Conservation (phyloP, 2,329 filamentous ascomycete species). For the Geosmithia putterillii region DNA sequence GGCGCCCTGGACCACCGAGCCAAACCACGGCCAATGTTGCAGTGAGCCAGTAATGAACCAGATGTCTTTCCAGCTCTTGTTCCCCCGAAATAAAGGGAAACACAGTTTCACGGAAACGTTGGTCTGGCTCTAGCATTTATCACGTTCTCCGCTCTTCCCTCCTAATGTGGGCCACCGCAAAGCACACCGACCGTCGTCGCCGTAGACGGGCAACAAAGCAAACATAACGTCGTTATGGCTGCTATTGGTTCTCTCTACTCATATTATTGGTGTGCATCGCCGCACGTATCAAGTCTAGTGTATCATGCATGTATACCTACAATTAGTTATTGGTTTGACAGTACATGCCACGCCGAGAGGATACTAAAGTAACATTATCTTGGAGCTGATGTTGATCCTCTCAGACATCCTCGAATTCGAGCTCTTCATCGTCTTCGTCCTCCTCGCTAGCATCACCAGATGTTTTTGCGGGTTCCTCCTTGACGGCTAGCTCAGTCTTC, state of each 20-base stretch:
- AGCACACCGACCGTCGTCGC: neutral
- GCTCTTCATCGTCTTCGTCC: conserved; percentile 38
- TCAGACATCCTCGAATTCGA: conserved; percentile 48
- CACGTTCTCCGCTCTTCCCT: neutral
- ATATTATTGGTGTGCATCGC: neutral
- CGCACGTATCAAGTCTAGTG: neutral
- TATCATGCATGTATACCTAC: neutral
- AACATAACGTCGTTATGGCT: no score
- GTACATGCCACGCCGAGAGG: neutral
- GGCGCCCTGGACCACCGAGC: no score
- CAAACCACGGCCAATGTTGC: no score
- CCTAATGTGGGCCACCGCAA: neutral
- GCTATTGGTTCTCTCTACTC: no score
- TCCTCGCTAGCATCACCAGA: conserved; percentile 21
- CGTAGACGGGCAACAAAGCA: neutral
- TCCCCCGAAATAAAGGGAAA: no score
- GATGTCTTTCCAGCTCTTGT: no score
- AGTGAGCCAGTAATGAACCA: no score
- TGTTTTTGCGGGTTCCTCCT: neutral
- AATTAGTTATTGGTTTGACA: neutral
- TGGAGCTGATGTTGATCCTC: neutral
- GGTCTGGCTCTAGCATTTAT: neutral
- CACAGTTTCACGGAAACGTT: no score
- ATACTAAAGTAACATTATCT: neutral
- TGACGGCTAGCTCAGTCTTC: conserved; percentile 22